Evolutionary conservation across 208 protist species (phyloP), one percentile per base, ranked within the genome.

Genomic region (Naegleria lovaniensis): DNA sequence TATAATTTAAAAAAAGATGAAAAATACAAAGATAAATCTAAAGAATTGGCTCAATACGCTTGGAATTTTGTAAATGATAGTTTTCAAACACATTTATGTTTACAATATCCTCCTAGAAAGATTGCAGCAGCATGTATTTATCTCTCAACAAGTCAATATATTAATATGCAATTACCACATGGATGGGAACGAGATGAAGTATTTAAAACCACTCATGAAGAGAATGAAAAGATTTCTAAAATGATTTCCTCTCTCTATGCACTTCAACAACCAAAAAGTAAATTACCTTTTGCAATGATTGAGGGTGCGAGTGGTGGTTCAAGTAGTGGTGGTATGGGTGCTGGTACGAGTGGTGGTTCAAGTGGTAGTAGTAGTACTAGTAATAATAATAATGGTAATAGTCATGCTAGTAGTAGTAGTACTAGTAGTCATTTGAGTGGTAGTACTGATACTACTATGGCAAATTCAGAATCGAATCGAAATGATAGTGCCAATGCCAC

Each of bases 31-130:
- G 91, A 91, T 48, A 88, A 92, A 33, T 22, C 59, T 16, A 83
- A 92, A 15, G 55, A 67, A 29, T 79, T 96, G 0, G 94, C 94
- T 36, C 95, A 96, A 79, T 89, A 91, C 5, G 93, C 93, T 0
- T 96, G 95, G 95, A 96, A 96, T 89, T 96, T 94, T 91, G 90
- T 96, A 38, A 97, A 97, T 58, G 95, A 97, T 89, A 94, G 90
- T 85, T 92, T 91, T 22, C 75, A 41, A 90, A 52, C n/a, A 19
- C 94, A 94, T 6, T 22, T 96, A 29, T 94, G 94, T 55, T 67
- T 96, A 41, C 94, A 94, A 76, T 96, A 94, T 87, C 87, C 76
- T 51, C 91, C 94, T 33, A 76, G 91, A 39, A 41, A 90, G 2
- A 94, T 96, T n/a, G 94, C 94, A 0, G 89, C 93, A 3, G 92